A percentile compares a stretch with the other conserved stretches of the same genome.
phyloP scores from a whole-genome alignment of 2,329 filamentous ascomycete species.

The Samsoniella hepiali region DNA sequence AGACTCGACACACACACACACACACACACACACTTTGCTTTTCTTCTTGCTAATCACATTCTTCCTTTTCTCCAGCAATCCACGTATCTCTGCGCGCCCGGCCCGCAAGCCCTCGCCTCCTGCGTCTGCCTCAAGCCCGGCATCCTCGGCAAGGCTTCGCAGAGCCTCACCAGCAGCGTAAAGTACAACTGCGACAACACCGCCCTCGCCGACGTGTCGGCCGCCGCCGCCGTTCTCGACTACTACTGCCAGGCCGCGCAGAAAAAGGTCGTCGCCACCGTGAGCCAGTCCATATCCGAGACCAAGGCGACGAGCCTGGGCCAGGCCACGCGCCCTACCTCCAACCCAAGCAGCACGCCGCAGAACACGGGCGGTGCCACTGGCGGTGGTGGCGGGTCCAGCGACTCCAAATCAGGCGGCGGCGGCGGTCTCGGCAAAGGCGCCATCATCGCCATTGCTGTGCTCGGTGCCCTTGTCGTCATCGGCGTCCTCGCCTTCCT shows the following conservation, averaged over 20 bases:
- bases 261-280: constrained; percentile 35
- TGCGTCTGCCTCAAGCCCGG: constrained; percentile 45
- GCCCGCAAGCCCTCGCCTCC: constrained; percentile 43
- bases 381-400: background rate
- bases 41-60: no score
- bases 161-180: constrained; percentile 37
- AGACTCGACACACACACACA: background rate
- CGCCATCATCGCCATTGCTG: constrained; percentile 15
- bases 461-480: constrained; percentile 7
- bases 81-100: constrained; percentile 35
- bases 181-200: constrained; percentile 38
- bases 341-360: background rate
- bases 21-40: background rate
- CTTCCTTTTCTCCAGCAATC: constrained; percentile 8
- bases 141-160: constrained; percentile 37
- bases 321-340: background rate
- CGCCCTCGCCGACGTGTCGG: constrained; percentile 39
- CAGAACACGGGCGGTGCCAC: background rate
- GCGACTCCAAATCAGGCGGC: background rate
- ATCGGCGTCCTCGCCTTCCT: constrained; percentile 5
- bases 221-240: constrained; percentile 39
- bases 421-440: background rate
- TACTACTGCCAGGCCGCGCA: constrained; percentile 44
- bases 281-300: constrained; percentile 33
- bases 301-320: background rate